Base-by-base conservation (phyloP, 208 protist genomes). In the Blastocrithidia nonstop region DNA sequence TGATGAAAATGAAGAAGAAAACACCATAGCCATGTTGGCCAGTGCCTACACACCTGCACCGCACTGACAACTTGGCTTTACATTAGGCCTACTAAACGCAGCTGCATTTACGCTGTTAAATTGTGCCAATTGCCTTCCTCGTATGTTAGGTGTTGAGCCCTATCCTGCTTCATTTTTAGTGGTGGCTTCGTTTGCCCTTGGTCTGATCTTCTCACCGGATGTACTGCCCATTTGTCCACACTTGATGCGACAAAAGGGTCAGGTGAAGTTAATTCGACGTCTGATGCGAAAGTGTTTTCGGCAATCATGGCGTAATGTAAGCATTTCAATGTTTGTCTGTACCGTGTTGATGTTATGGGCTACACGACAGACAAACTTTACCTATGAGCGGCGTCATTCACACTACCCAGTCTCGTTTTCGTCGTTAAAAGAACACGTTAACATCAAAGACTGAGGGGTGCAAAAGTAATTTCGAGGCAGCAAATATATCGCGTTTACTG, bases 351-450 rank as follows among this genome's bases (percentile, higher is more conserved):
- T 84, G 68, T 66, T 81, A 4, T 71, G 61, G 40, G 70, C 43
- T 8, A 81, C 73, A n/a, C 63, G 70, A 9, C 73, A 88, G 50
- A 82, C 71, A 7, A 81, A 84, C 54, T 77, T 72, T 36, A 60
- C 58, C 19, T 74, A 66, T 24, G 73, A 82, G 56, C 24, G 52
- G 52, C 57, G 28, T 11, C 63, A 74, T 50, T 21, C 39, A 6
- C 41, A 68, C 26, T 81, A 79, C 42, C 66, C 78, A 5, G 57
- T 65, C 31, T 78, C 45, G 21, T 61, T 57, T 31, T 6, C 50
- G 7, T 71, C 67, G 25, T 52, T 55, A 26, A 8, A 36, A 19
- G 46, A 56, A 27, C 23, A 73, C 15, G 67, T 77, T 23, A 27
- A 54, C 23, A 55, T 88, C 22, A 56, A 51, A 23, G 35, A 66